Evolutionary conservation across 106 monocot genomes (phyloP).

Genomic region (Xerophyta viscosa): DNA sequence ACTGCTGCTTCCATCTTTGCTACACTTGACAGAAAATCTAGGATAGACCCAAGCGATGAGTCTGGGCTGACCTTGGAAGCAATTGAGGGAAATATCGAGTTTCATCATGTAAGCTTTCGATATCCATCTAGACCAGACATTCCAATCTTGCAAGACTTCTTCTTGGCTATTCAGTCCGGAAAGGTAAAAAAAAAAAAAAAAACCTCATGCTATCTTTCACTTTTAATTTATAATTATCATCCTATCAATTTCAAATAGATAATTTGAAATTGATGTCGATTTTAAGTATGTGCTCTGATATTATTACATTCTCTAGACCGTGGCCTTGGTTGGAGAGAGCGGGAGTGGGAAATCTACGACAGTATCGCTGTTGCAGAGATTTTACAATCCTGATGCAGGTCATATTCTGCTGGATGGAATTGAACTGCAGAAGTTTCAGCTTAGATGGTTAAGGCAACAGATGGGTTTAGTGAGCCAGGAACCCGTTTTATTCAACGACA

Average conservation of each 20-base stretch:
- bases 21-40: conserved; percentile 41
- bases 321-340: conserved; percentile 14
- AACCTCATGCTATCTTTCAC: too few species aligned
- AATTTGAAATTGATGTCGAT: too few species aligned
- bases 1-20: conserved; percentile 40
- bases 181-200: conserved; percentile 17
- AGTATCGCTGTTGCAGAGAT: conserved; percentile 13
- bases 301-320: conserved; percentile 9
- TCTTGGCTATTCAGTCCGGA: conserved; percentile 32
- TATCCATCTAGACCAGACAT: conserved; percentile 48
- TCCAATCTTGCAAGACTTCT: conserved; percentile 47
- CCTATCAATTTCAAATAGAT: too few species aligned
- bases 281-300: too few species aligned
- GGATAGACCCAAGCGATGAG: conserved; percentile 39
- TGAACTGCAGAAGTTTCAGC: conserved; percentile 16
- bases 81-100: conserved; percentile 35
- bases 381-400: conserved; percentile 15
- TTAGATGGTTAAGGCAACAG: conserved; percentile 17
- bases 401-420: conserved; percentile 16
- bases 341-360: conserved; percentile 17
- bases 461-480: conserved; percentile 19
- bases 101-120: conserved; percentile 42
- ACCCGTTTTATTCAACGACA: conserved; percentile 11
- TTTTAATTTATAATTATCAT: too few species aligned
- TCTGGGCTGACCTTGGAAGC: conserved; percentile 33